Conservation (phyloP, 2,329 filamentous ascomycete genomes). For the Daldinia eschscholtzii region DNA sequence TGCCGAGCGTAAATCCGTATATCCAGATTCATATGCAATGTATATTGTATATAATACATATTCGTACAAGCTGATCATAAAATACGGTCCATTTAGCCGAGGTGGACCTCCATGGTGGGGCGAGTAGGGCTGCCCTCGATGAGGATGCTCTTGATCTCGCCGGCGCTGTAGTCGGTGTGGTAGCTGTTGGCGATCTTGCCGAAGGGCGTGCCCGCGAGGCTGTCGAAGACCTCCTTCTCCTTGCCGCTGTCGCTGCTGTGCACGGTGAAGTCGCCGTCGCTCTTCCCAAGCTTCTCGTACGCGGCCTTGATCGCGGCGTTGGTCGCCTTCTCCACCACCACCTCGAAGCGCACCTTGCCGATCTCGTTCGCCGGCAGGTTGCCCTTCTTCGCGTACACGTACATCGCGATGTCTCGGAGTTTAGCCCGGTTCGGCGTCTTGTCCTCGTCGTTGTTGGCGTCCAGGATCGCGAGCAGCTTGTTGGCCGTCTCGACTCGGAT, state of each 20-base stretch:
- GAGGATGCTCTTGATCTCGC: neutral
- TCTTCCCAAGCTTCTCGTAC: neutral
- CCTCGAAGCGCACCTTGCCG: neutral
- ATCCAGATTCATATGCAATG: neutral
- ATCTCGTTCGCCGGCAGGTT: neutral
- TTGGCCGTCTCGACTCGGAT: neutral
- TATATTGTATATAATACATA: neutral
- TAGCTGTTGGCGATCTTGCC: conserved; percentile 9
- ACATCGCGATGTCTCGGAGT: conserved; percentile 4
- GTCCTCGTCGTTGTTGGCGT: conserved; percentile 2
- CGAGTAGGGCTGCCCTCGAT: conserved; percentile 1
- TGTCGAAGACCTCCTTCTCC: conserved; percentile 1
- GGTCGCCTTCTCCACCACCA: conserved; percentile 2
- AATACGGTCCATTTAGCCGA: neutral
- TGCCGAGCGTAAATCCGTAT: conserved; percentile 6
- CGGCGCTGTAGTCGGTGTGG: conserved; percentile 2
- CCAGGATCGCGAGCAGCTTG: neutral
- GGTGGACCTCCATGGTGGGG: conserved; percentile 1
- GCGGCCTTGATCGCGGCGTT: conserved; percentile 3
- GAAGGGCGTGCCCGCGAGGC: conserved; percentile 6
- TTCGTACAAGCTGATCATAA: neutral
- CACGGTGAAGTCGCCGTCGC: neutral
- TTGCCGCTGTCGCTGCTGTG: conserved; percentile 4
- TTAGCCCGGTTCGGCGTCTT: neutral
- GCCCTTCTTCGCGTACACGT: conserved; percentile 8